Evolutionary conservation across 495 filamentous ascomycete species (phyloP).

Genomic region (Penicillium herquei): DNA sequence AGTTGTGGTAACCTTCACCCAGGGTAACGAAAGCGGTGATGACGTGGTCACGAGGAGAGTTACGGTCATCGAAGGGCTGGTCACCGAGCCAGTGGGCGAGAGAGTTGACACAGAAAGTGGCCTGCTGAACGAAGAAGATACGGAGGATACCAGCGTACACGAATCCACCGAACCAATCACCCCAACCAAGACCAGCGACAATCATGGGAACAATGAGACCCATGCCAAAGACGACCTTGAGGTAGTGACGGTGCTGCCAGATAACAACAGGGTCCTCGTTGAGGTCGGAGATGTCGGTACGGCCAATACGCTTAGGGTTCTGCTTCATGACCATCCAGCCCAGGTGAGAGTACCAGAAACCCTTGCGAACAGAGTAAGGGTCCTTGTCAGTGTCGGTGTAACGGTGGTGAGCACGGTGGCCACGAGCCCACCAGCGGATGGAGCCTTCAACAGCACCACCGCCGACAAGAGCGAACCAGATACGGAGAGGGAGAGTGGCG

Average conservation of each 20-base stretch:
- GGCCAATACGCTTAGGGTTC: conserved; percentile 89
- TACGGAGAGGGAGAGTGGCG: conserved; percentile 79
- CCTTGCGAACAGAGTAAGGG: conserved; percentile 98
- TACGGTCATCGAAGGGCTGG: conserved; percentile 98
- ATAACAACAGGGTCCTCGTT: conserved; percentile 94
- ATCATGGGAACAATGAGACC: conserved; percentile 79
- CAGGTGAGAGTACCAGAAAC: conserved; percentile 91
- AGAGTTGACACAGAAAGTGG: conserved; percentile 99
- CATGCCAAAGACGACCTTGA: conserved; percentile 87
- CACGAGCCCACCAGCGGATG: conserved; percentile 95
- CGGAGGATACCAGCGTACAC: conserved; percentile 94
- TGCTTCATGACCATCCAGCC: conserved; percentile 95
- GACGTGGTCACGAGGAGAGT: conserved; percentile 94
- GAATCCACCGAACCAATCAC: conserved; percentile 87
- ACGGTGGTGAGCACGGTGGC: conserved; percentile 96
- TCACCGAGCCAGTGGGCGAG: conserved; percentile 98
- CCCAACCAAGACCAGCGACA: conserved; percentile 84
- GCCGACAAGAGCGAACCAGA: conserved; percentile 89
- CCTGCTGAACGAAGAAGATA: conserved; percentile 98
- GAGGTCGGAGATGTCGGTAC: conserved; percentile 93
- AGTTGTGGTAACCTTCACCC: conserved; percentile 98
- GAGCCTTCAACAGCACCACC: conserved; percentile 96
- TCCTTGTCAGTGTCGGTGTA: conserved; percentile 99
- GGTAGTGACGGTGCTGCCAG: conserved; percentile 92
- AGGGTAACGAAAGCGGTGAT: conserved; percentile 95